Percentiles rank a stretch among this genome's conserved stretches.
Evolutionary conservation across 2,329 filamentous ascomycete genomes (phyloP).

Genomic region (Curvularia sp.): DNA sequence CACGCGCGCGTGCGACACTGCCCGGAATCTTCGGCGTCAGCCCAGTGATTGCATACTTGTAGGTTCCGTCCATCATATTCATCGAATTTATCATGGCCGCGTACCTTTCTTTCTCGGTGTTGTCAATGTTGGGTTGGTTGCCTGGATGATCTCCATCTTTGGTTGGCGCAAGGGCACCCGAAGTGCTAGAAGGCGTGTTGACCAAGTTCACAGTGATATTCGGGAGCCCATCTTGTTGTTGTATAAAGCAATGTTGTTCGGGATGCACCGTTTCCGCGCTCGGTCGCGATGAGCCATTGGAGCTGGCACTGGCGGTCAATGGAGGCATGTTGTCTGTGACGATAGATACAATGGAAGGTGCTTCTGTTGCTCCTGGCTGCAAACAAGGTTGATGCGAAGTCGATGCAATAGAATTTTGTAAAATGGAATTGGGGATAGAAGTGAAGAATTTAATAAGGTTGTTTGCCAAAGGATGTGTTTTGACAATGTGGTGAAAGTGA

Average conservation of each 20-base stretch:
- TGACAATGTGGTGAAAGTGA: constrained; percentile 14
- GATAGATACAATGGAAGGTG: neutral
- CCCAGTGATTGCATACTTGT: constrained; percentile 5
- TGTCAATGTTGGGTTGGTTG: neutral
- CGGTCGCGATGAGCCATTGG: neutral
- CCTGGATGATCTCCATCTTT: neutral
- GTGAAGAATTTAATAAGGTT: neutral
- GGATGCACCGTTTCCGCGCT: neutral
- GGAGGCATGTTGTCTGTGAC: neutral
- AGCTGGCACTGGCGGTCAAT: neutral
- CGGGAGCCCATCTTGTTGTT: neutral
- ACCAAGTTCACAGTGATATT: constrained; percentile 2
- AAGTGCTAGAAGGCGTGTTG: constrained; percentile 1
- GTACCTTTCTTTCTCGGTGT: neutral
- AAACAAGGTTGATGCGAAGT: neutral
- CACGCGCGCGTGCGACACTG: constrained; percentile 11
- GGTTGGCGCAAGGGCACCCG: neutral
- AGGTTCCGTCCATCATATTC: constrained; percentile 3
- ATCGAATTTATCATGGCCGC: neutral
- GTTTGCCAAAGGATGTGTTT: neutral
- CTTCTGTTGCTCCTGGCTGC: neutral
- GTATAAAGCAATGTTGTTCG: neutral
- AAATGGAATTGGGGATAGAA: neutral
- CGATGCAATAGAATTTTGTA: neutral
- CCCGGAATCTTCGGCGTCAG: constrained; percentile 9